Evolutionary conservation across 139 green algal species (phyloP), one percentile per base, ranked within the genome.

Genomic region (Chlorella sorokiniana): DNA sequence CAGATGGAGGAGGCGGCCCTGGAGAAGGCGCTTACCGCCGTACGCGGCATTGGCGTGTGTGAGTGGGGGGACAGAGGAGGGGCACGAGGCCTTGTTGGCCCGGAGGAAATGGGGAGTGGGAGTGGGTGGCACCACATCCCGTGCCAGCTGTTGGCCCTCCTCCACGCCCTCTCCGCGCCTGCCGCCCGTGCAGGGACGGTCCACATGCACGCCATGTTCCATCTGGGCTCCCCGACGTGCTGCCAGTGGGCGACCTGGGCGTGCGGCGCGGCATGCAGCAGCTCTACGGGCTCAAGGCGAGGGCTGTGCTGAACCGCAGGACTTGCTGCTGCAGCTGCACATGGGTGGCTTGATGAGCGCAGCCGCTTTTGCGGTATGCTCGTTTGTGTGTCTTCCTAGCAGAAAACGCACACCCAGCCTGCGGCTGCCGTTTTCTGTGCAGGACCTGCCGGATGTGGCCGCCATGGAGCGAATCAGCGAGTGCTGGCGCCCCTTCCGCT

Each of bases 221-320:
- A 72, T 25, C 59, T 81, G 29, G 75, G 72, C 31, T 72, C 56
- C 84, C 88, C 5, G 86, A 94, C 70, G 68, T 92, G 33, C 83
- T 94, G 61, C 91, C 91, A 4, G 73, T 90, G 10, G 86, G 90
- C 2, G 91, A 94, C 78, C 78, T 94, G 54, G 91, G 84, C 0
- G 88, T 94, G 29, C 68, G 88, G 3, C 88, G 89, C 48, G 91
- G 89, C 29, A 85, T 92, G 56, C 52, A 84, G 40, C 23, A 37
- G 31, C 54, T 88, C 1, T 90, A 88, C 63, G 64, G 73, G 1
- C 70, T 91, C 6, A 84, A 85, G 81, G 86, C 79, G 51, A 33
- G 65, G 14, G 11, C 6, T 4, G 4, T 29, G 14, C 31, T 69
- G n/a, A 2, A 11, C 3, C 3, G 31, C 54, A 33, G 25, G 3